These are phyloP conservation scores for Trichophyton simii DNA, from an alignment of 2,329 filamentous ascomycete species.

Conservation along the genomic window DNA sequence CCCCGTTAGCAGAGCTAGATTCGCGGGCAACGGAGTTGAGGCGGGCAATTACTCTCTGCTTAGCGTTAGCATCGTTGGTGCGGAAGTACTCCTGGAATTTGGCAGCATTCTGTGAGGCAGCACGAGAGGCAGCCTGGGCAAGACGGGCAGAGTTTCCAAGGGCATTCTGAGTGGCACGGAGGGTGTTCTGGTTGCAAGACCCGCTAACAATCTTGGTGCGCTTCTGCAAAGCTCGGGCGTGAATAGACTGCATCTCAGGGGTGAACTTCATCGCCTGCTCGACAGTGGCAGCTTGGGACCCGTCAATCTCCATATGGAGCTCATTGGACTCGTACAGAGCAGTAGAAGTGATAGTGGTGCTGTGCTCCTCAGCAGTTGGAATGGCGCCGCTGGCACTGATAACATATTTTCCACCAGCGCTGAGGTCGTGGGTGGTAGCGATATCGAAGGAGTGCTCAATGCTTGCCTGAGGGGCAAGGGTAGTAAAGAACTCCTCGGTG, in stretches of 20 bases:
- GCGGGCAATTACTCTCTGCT: conserved; percentile 39
- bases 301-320: conserved; percentile 46
- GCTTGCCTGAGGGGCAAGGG: conserved; percentile 6
- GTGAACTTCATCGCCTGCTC: conserved; percentile 32
- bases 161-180: conserved; percentile 37
- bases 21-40: conserved; percentile 45
- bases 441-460: conserved; percentile 8
- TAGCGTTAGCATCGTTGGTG: conserved; percentile 35
- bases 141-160: conserved; percentile 42
- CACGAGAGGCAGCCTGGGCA: conserved; percentile 42
- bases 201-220: conserved; percentile 23
- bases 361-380: conserved; percentile 13
- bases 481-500: conserved; percentile 4
- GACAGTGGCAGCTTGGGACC: conserved; percentile 41
- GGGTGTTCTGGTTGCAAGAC: conserved; percentile 42
- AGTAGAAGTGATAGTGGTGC: conserved; percentile 42
- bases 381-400: conserved; percentile 8
- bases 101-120: conserved; percentile 26
- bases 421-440: conserved; percentile 10
- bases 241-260: background rate
- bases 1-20: conserved; percentile 40
- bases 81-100: conserved; percentile 55
- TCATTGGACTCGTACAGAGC: conserved; percentile 48
- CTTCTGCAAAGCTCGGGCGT: conserved; percentile 5
- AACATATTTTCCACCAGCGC: conserved; percentile 5